Base-by-base conservation (phyloP, 2,329 filamentous ascomycete genomes). In the Colletotrichum cereale region DNA sequence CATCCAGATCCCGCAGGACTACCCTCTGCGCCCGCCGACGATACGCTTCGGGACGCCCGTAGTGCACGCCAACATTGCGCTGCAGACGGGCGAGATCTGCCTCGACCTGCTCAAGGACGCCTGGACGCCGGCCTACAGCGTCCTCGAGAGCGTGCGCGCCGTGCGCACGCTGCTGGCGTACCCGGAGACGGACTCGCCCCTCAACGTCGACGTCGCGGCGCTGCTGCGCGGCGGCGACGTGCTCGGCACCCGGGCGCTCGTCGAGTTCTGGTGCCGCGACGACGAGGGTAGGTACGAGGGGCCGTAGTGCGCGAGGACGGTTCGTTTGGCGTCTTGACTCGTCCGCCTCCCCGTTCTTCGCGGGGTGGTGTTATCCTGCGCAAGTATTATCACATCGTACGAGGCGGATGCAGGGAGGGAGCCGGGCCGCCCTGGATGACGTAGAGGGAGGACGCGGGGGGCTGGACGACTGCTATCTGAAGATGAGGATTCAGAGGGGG, bases 101-200 rank as follows among this genome's bases (percentile, higher is more conserved):
- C 89, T 98, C 36, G 96, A 98, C 79, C 87, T 98, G 73, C 86
- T 99, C 71, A 88, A 88, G 78, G 88, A 91, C 66, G 88, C 88
- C 24, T 98, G 96, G 96, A 92, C 93, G 71, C 93, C 95, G 1
- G 91, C 94, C 24, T 96, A 97, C 81, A 95, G 92, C 50, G 87
- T 98, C 26, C 88, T 92, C 44, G 89, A 92, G 77, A 92, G 91
- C 73, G 84, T 96, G 77, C 91, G 92, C 76, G 90, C 90, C 57
- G 88, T 96, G 74, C 89, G 92, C 75, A 88, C 93, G 84, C 85
- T 96, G 76, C 84, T 94, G 69, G 86, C 80, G 63, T 89, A 86
- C 73, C 92, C 92, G 1, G 93, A 91, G 79, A 87, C 90, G 57
- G 92, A 96, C 77, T 91, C 88, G 75, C 93, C 93, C 76, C 84